These are phyloP conservation scores for Russula virescens DNA, from an alignment of 768 basidiomycete species.

Conservation along the genomic window DNA sequence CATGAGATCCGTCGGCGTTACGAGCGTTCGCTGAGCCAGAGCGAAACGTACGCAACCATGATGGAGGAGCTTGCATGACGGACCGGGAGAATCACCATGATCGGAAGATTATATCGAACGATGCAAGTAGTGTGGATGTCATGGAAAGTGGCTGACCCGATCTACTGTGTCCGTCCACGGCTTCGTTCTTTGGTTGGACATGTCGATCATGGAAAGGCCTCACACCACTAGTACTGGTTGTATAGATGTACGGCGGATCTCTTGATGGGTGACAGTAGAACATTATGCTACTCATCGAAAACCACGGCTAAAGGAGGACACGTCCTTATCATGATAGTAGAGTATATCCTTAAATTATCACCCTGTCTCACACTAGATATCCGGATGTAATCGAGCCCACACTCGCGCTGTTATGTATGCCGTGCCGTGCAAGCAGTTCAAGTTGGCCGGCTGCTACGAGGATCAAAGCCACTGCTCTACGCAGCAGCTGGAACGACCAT, in stretches of 20 bases:
- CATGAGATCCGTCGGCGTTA: conserved; percentile 79
- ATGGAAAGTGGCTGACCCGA: neutral
- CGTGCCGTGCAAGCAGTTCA: too few species aligned
- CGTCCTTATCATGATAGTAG: neutral
- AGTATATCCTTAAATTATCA: neutral
- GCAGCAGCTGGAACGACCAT: too few species aligned
- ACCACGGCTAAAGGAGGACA: neutral
- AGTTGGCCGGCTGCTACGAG: too few species aligned
- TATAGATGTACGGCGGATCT: neutral
- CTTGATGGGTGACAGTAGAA: neutral
- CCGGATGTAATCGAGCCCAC: too few species aligned
- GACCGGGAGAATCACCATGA: too few species aligned
- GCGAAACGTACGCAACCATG: conserved; percentile 43
- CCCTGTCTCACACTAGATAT: neutral
- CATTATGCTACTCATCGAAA: neutral
- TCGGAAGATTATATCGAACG: neutral
- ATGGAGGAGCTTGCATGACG: conserved; percentile 53
- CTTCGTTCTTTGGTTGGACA: neutral
- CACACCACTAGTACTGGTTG: neutral
- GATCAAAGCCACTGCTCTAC: too few species aligned
- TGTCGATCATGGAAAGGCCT: neutral
- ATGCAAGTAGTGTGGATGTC: too few species aligned
- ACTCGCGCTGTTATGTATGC: too few species aligned
- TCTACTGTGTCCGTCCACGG: neutral
- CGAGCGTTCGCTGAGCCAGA: conserved; percentile 58